A percentile compares a stretch with the other conserved stretches of the same genome.
Evolutionary conservation across 495 filamentous ascomycete genomes (phyloP).

Genomic region (Hypoxylon fuscum): DNA sequence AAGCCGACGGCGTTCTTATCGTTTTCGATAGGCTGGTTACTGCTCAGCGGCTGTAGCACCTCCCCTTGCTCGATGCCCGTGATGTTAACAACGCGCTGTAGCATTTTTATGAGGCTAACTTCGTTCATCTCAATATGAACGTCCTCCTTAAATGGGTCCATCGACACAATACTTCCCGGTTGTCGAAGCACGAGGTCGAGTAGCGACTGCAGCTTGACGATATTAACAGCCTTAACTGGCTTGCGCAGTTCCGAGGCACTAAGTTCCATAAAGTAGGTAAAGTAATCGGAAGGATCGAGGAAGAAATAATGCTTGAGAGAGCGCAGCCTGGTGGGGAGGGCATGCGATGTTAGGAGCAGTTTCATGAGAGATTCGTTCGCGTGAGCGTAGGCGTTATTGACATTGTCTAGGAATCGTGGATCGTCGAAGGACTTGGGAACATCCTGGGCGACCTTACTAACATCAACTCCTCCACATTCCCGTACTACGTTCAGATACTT

Average conservation of each 20-base stretch:
- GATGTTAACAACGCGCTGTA: constrained; percentile 96
- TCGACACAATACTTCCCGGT: constrained; percentile 90
- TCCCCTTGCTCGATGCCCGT: constrained; percentile 92
- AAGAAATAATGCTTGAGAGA: constrained; percentile 99
- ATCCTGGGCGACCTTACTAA: constrained; percentile 87
- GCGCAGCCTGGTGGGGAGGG: constrained; percentile 81
- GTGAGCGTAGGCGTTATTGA: constrained; percentile 92
- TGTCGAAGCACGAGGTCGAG: constrained; percentile 94
- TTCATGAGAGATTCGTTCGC: constrained; percentile 94
- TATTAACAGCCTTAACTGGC: constrained; percentile 85
- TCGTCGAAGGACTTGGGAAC: constrained; percentile 94
- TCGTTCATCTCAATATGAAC: constrained; percentile 98
- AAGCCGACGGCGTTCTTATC: constrained; percentile 90
- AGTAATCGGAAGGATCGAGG: constrained; percentile 96
- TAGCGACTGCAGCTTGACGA: constrained; percentile 89
- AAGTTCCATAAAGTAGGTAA: constrained; percentile 95
- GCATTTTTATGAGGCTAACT: constrained; percentile 85
- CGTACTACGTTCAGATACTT: constrained; percentile 98
- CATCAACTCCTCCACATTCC: constrained; percentile 95
- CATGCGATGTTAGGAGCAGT: constrained; percentile 90
- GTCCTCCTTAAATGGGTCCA: constrained; percentile 97
- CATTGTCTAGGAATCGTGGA: constrained; percentile 87
- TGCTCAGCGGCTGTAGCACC: constrained; percentile 58
- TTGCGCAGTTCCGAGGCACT: constrained; percentile 87
- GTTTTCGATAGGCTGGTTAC: constrained; percentile 67